Conservation (phyloP, 176 grass and related monocot species). For the Alopecurus myosuroides region DNA sequence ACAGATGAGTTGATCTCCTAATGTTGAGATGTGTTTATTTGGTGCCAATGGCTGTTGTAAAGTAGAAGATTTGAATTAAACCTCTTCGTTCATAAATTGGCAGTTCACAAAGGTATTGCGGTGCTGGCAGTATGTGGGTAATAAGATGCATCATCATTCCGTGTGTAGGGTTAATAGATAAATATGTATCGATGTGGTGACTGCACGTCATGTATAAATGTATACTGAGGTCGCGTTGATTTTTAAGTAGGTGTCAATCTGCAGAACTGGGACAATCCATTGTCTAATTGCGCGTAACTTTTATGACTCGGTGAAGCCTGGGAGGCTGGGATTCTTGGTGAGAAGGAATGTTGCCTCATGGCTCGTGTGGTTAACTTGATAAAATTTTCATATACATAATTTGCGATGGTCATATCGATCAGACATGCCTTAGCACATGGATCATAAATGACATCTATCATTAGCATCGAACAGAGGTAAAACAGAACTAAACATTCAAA, state of each 20-base stretch:
- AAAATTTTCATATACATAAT: background rate
- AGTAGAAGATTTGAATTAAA: background rate
- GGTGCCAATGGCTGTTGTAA: background rate
- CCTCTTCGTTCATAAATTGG: background rate
- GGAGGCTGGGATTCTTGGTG: background rate
- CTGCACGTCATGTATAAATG: background rate
- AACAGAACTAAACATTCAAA: background rate
- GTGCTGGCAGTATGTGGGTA: background rate
- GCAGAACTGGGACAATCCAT: background rate
- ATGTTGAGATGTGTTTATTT: background rate
- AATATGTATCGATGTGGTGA: background rate
- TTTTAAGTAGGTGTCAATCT: background rate
- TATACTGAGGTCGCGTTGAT: background rate
- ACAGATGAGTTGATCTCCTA: background rate
- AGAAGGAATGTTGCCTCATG: too few species aligned
- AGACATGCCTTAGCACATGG: background rate
- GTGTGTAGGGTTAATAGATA: background rate
- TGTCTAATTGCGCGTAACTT: too few species aligned
- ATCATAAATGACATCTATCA: background rate
- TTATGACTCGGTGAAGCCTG: background rate
- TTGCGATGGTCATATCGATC: background rate
- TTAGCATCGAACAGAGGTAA: background rate
- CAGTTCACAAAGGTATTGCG: background rate
- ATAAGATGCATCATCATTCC: background rate
- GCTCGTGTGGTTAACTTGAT: background rate